Percentiles rank a stretch among this genome's conserved stretches.
Conservation (phyloP, 1,284 basidiomycete species). For the Phaffia rhodozyma region DNA sequence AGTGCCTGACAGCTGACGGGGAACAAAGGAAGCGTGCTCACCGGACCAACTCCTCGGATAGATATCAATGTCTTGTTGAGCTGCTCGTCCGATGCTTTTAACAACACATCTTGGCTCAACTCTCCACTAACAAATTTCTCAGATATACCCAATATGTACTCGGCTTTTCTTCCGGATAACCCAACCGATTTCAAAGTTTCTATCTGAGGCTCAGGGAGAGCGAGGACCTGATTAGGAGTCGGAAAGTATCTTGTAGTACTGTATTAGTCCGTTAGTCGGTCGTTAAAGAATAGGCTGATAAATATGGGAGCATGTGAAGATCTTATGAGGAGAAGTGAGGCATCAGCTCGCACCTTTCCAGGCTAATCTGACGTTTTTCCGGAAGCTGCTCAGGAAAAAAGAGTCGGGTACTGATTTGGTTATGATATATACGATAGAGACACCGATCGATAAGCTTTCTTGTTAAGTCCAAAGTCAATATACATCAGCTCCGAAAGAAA, state of each 20-base stretch:
- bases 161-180: too few relatives aligned
- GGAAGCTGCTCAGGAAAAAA: not conserved
- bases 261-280: constrained; percentile 18
- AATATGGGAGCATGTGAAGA: not conserved
- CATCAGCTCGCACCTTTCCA: constrained; percentile 21
- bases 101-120: constrained; percentile 56
- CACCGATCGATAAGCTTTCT: too few relatives aligned
- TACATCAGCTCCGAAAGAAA: too few relatives aligned
- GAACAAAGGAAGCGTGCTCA: constrained; percentile 32
- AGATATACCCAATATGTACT: too few relatives aligned
- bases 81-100: constrained; percentile 59
- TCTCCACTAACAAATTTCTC: constrained; percentile 47
- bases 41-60: constrained; percentile 66
- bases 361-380: not conserved
- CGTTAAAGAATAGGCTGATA: not conserved
- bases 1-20: too few relatives aligned
- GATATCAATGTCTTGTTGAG: constrained; percentile 60
- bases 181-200: constrained; percentile 42
- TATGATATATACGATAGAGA: too few relatives aligned
- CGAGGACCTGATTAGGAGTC: constrained; percentile 52
- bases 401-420: not conserved
- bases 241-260: constrained; percentile 46
- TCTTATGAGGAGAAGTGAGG: constrained; percentile 1
- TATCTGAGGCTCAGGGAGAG: constrained; percentile 47
- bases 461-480: too few relatives aligned